Evolutionary conservation across 805 yeast genomes (phyloP).

Genomic region (Candida nanaspora): DNA sequence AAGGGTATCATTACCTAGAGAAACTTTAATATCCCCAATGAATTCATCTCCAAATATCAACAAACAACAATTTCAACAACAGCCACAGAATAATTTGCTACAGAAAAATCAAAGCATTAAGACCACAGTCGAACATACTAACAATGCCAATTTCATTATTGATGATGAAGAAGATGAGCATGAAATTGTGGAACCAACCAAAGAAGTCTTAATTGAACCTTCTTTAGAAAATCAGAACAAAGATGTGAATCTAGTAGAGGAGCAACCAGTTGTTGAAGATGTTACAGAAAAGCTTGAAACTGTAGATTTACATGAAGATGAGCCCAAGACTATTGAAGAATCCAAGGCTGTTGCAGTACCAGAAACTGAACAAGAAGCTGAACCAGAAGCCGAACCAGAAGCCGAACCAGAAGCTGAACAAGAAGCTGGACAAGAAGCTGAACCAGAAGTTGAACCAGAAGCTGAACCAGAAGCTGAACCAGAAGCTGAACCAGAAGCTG

Average conservation of each 20-base stretch:
- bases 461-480: no score
- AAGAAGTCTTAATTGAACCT: neutral
- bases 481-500: no score
- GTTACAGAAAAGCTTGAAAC: neutral
- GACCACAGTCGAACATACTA: neutral
- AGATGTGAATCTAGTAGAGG: conserved; percentile 18
- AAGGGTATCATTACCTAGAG: conserved; percentile 22
- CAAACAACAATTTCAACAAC: neutral
- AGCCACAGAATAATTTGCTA: neutral
- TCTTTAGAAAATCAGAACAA: neutral
- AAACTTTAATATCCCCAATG: conserved; percentile 25
- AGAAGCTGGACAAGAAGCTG: neutral
- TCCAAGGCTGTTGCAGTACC: conserved; percentile 3
- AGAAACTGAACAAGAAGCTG: neutral
- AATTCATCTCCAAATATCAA: conserved; percentile 9
- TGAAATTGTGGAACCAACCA: neutral
- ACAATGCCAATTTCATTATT: conserved; percentile 16
- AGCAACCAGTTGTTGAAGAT: conserved; percentile 1
- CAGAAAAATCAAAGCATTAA: neutral
- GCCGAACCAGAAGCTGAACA: neutral
- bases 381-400: conserved; percentile 1
- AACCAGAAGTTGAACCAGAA: no score
- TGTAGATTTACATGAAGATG: neutral
- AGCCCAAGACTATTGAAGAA: conserved; percentile 7
- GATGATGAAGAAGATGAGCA: conserved; percentile 14